Base-by-base conservation (phyloP, 2,329 filamentous ascomycete species). In the Septoria petroselini region DNA sequence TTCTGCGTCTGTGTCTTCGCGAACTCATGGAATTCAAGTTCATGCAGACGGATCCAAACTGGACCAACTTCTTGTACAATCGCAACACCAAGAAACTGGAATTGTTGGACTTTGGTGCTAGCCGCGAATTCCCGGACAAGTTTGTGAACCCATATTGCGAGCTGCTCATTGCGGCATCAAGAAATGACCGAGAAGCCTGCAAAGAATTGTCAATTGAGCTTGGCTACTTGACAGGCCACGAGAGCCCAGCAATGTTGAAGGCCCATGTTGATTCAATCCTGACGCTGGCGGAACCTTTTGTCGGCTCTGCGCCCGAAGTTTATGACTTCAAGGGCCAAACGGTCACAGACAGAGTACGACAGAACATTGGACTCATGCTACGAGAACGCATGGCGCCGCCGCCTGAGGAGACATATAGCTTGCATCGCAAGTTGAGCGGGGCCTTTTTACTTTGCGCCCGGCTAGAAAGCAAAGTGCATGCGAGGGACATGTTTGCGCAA, bases 11-110 rank as follows among this genome's bases (percentile, higher is more conserved):
- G 8, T 97, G 90, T 66, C 79, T 97, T 31, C 85, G 91, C 51
- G 93, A 97, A 72, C 91, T 97, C 61, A 85, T 85, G 57, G 89
- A 95, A 70, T 97, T 96, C 80, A 84, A 79, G 53, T 97, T 95
- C 74, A 98, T 98, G 93, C 93, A 98, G 73, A 98, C 93, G 4
- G 93, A 98, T 66, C 93, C 93, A 33, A 98, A 98, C 75, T 98
- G 93, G 93, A 97, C 91, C 27, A 98, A 98, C 71, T 98, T 98
- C 70, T 77, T 97, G 15, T 98, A 89, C 76, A 93, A 97, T 62
- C 74, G 82, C 1, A 62, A 74, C 15, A 82, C 78, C 3, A 54
- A 62, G 48, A 86, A 83, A 64, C 83, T 98, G 11, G 91, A 95
- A 69, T 80, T 98, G 1, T 83, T 98, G 44, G 94, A 98, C 71